Base-by-base conservation (phyloP, 768 basidiomycete species). In the Hypholoma sublateritium region DNA sequence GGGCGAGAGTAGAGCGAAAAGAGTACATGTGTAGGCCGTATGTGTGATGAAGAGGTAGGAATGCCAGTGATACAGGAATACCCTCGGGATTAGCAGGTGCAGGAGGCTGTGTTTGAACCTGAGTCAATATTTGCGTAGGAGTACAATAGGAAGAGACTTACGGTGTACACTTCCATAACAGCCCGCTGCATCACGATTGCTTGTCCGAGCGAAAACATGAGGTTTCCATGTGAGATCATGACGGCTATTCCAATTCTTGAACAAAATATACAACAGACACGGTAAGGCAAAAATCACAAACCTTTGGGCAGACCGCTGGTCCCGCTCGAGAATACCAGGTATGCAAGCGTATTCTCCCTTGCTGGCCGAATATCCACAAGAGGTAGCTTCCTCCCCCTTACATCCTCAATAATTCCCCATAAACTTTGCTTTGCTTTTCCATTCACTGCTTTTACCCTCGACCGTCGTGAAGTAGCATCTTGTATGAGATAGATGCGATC, bases 281-380 rank as follows among this genome's bases (percentile, higher is more conserved):
- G 44, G 25, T 61, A 22, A 39, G 32, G 55, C 24, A 14, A 13
- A 24, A 34, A 9, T 32, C 5, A 25, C 55, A 17, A 24, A 84
- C 88, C 88, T 80, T 91, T 91, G 0, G 89, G 88, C 3, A 85
- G 71, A 0, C 90, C 89, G 57, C 80, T 90, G 0, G 90, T 91
- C 21, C 89, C 89, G 62, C 89, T 91, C 0, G 89, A 91, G 65
- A 89, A 89, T 0, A 87, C 73, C 3, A 91, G 72, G 66, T 91
- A 89, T 0, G 86, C 89, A 1, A 89, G 70, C 0, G 85, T 87
- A 57, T 85, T 72, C 28, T 71, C 74, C 16, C 61, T 70, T 0
- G 81, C 87, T 0, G 76, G 72, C 41, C 74, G 76, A 32, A 83
- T 69, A 1, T 73, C 71, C 1, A 81, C 63, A 1, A 74, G 65